A percentile compares a stretch with the other conserved stretches of the same genome.
Conservation (phyloP, 257 asterid genomes). For the Penstemon eatonii region DNA sequence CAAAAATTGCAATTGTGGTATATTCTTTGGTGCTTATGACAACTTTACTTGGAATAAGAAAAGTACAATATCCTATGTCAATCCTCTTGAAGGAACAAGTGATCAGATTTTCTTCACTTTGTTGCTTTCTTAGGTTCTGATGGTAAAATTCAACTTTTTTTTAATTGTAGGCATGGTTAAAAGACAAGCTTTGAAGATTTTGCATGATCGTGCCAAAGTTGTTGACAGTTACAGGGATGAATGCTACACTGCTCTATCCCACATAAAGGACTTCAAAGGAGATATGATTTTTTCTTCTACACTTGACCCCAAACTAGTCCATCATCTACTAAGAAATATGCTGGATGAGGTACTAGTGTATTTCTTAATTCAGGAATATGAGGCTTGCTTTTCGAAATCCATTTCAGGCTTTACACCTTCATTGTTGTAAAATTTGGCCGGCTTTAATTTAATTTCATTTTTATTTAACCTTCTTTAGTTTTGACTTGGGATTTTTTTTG, state of each 20-base stretch:
- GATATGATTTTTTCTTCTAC: conserved; percentile 39
- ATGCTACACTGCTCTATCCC: conserved; percentile 55
- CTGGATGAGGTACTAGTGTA: conserved; percentile 61
- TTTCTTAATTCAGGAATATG: conserved; percentile 20
- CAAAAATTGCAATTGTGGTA: not conserved
- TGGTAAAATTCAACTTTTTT: conserved; percentile 9
- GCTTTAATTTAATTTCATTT: not conserved
- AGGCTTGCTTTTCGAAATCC: conserved; percentile 12
- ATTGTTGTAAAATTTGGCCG: not conserved
- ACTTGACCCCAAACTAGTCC: conserved; percentile 61
- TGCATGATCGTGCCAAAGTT: conserved; percentile 57
- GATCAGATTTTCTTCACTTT: not conserved
- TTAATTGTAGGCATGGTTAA: conserved; percentile 74
- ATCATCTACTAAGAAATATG: conserved; percentile 69
- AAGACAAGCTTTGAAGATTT: conserved; percentile 53
- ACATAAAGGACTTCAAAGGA: conserved; percentile 49
- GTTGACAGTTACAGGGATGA: conserved; percentile 43
- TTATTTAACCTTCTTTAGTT: not conserved
- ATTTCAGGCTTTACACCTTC: conserved; percentile 5
- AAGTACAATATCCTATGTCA: no score
- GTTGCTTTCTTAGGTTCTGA: not conserved
- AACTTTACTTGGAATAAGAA: not conserved
- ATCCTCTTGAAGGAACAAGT: not conserved
- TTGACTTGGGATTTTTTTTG: not conserved
- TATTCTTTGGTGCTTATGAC: conserved; percentile 10